phyloP scores from a whole-genome alignment of 768 basidiomycete species.

The Suillus fuscotomentosus region DNA sequence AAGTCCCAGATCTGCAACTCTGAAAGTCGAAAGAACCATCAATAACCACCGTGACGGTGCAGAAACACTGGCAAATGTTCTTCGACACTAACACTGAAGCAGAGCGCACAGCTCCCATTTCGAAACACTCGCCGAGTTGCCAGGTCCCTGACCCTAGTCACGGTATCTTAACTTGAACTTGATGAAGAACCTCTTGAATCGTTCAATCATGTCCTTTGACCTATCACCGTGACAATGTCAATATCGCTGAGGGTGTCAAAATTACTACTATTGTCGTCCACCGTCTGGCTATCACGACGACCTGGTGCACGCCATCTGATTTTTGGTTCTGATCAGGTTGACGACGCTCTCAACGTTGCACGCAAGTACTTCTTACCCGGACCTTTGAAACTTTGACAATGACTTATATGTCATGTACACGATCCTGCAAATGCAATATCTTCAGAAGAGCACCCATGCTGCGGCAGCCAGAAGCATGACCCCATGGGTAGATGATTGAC shows the following conservation, averaged over 20 bases:
- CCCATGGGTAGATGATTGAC: constrained; percentile 26
- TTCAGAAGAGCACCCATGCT: constrained; percentile 60
- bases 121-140: not conserved
- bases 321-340: constrained; percentile 14
- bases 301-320: constrained; percentile 36
- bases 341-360: not conserved
- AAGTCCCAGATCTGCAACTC: too few relatives aligned
- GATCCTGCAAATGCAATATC: constrained; percentile 40
- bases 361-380: not conserved
- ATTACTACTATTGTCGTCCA: constrained; percentile 51
- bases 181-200: not conserved
- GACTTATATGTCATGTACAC: constrained; percentile 49
- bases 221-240: constrained; percentile 52
- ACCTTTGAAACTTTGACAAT: not conserved
- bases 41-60: too few relatives aligned
- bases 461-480: constrained; percentile 51
- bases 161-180: too few relatives aligned
- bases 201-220: constrained; percentile 6
- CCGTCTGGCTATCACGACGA: constrained; percentile 48
- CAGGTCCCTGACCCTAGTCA: not conserved
- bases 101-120: too few relatives aligned
- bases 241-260: constrained; percentile 58
- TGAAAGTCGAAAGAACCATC: too few relatives aligned
- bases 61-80: too few relatives aligned
- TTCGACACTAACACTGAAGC: too few relatives aligned